Conservation (phyloP, 495 filamentous ascomycete genomes). For the Aspergillus ellipticus region DNA sequence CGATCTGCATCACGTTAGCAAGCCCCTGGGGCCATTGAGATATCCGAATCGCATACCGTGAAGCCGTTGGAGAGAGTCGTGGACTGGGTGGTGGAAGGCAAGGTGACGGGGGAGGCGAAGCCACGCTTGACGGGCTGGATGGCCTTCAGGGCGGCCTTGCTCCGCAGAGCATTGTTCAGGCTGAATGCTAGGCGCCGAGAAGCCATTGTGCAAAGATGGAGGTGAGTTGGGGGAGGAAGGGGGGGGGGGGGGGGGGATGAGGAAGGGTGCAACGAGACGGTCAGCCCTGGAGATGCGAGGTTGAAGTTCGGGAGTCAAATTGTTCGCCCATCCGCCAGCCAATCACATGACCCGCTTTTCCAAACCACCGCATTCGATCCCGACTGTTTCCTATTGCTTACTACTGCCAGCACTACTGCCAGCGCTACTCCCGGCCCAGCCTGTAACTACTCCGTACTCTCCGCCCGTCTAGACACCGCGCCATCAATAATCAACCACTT, state of each 20-base stretch:
- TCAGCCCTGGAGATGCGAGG: constrained; percentile 42
- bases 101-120: constrained; percentile 76
- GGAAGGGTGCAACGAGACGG: constrained; percentile 26
- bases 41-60: constrained; percentile 61
- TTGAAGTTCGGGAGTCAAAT: constrained; percentile 53
- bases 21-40: constrained; percentile 26
- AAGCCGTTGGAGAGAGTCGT: constrained; percentile 96
- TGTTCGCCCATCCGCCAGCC: constrained; percentile 44
- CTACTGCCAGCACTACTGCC: no score
- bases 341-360: constrained; percentile 51
- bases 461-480: no score
- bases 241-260: constrained; percentile 27
- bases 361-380: constrained; percentile 38
- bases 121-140: constrained; percentile 72
- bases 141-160: constrained; percentile 69
- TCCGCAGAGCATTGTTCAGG: constrained; percentile 81
- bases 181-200: constrained; percentile 88
- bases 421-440: no score
- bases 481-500: no score
- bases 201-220: constrained; percentile 64
- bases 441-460: background rate
- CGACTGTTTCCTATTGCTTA: constrained; percentile 30
- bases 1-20: constrained; percentile 65
- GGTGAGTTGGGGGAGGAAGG: constrained; percentile 19
- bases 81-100: constrained; percentile 78